Evolutionary conservation across 2,329 filamentous ascomycete genomes (phyloP).

Genomic region (Aspergillus alliaceus): DNA sequence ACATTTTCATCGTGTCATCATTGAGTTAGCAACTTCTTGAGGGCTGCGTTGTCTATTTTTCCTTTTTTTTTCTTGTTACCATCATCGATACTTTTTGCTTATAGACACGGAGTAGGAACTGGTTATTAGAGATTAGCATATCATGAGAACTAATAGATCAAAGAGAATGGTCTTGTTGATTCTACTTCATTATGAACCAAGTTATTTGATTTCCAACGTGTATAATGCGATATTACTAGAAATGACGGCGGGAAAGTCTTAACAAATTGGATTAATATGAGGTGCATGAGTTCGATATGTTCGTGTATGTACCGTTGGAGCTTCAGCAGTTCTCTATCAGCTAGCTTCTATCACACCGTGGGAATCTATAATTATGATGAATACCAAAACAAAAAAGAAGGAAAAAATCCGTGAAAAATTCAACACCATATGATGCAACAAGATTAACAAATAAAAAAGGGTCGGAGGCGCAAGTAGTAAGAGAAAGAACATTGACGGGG

Average conservation of each 20-base stretch:
- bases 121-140: background rate
- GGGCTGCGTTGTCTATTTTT: background rate
- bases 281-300: background rate
- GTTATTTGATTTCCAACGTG: background rate
- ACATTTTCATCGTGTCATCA: background rate
- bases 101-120: background rate
- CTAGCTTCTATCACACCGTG: background rate
- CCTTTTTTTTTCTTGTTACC: background rate
- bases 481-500: background rate
- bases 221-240: background rate
- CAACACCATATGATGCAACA: slow-evolving; percentile 16
- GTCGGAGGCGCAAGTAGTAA: slow-evolving; percentile 10
- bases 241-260: background rate
- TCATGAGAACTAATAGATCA: background rate
- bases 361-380: background rate
- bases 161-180: background rate
- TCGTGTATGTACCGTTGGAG: background rate
- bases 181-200: background rate
- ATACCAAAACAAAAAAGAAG: background rate
- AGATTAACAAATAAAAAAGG: slow-evolving; percentile 1
- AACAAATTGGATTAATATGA: background rate
- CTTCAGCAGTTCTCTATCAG: no score
- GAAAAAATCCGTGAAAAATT: no score
- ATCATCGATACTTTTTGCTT: background rate
- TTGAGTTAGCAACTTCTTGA: background rate